Evolutionary conservation across 2,329 filamentous ascomycete species (phyloP), one percentile per base, ranked within the genome.

Genomic region (Fusarium sulawesiense): DNA sequence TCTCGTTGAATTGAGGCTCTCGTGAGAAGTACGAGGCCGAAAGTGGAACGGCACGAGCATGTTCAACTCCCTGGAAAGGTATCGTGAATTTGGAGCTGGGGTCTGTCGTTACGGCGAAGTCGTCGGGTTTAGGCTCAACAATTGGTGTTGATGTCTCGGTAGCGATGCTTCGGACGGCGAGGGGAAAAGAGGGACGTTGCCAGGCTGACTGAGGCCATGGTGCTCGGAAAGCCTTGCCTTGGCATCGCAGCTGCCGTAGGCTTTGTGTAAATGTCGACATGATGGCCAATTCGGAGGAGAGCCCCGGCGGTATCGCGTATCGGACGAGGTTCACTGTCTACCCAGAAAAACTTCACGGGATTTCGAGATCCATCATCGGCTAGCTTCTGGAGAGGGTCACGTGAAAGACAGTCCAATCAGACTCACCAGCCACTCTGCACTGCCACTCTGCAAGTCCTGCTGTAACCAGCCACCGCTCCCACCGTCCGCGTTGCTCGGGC

Each of bases 21-120:
- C 91, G 91, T 55, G 93, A 94, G 84, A 98, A 99, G 83, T 99
- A 99, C n/a, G 95, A 96, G 4, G 93, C 91, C 37, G 94, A 97
- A 27, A 87, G 86, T 21, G 96, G 96, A 37, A 98, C 84, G 23
- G 97, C 84, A 71, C 96, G 93, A 56, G 92, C 90, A 70, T 88
- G 86, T 27, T 75, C 70, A 29, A 81, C 70, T 45, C 76, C 76
- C 13, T 76, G 64, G n/a, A 80, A 77, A 1, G 80, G 77, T 0
- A 77, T 69, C 16, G 72, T 64, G 27, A 77, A 64, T 20, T 74
- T 56, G 5, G 69, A 41, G 18, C 40, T 44, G 13, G 63, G 40
- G 29, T 80, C 72, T 16, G 70, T 51, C 16, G 68, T 29, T n/a
- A 51, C 50, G 25, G 68, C 51, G 14, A 63, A 50, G 32, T 71